Conservation (phyloP, 208 protist species). For the Borovskyia barvae region DNA sequence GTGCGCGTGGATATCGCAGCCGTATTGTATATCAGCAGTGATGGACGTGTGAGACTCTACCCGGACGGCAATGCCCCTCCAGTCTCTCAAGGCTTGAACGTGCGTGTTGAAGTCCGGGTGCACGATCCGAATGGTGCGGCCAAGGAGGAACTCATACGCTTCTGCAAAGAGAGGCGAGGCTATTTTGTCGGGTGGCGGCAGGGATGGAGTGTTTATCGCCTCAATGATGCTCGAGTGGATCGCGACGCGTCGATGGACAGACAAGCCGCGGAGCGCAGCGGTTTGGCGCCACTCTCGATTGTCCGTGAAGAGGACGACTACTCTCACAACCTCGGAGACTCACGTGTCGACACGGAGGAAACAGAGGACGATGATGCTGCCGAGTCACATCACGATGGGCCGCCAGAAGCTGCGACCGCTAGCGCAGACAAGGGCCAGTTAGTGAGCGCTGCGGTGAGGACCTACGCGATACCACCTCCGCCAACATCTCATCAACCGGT, state of each 20-base stretch:
- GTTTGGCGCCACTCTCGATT: slow-evolving; percentile 8
- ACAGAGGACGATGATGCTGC: neutral
- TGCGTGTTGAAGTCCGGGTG: slow-evolving; percentile 66
- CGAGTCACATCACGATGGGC: neutral
- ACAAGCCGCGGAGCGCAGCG: neutral
- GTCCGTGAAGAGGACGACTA: slow-evolving; percentile 25
- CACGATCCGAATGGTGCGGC: slow-evolving; percentile 42
- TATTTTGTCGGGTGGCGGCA: slow-evolving; percentile 16
- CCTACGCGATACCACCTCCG: slow-evolving; percentile 10
- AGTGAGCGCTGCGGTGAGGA: slow-evolving; percentile 4
- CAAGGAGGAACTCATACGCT: slow-evolving; percentile 16
- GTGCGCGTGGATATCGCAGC: slow-evolving; percentile 65
- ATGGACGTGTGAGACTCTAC: slow-evolving; percentile 71
- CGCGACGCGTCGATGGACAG: neutral
- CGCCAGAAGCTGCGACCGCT: neutral
- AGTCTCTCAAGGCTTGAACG: slow-evolving; percentile 46
- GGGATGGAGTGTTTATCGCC: slow-evolving; percentile 21
- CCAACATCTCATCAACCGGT: slow-evolving; percentile 6
- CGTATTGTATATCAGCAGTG: slow-evolving; percentile 40
- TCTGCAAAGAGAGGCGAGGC: slow-evolving; percentile 4
- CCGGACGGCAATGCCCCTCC: slow-evolving; percentile 31
- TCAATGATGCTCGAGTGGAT: slow-evolving; percentile 8
- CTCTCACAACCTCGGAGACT: slow-evolving; percentile 14
- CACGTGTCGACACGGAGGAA: neutral
- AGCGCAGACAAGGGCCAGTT: neutral